Evolutionary conservation across 306 rosid species (phyloP).

Genomic region (Senna tora): DNA sequence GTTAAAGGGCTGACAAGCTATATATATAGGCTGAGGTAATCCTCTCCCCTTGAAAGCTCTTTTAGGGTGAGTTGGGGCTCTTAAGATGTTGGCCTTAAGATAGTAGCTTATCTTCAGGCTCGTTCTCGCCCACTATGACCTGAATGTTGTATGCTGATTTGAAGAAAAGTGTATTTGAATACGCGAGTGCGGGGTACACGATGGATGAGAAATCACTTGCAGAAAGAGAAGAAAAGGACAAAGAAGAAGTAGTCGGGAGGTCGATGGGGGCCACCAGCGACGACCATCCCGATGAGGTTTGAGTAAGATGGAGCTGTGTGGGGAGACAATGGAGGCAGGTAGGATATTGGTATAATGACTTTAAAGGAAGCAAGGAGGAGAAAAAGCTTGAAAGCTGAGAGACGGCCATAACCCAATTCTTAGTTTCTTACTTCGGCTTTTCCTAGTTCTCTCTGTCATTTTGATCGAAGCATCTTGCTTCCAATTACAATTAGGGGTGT

Average conservation of each 20-base stretch:
- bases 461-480: background rate
- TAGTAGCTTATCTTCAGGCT: constrained; percentile 67
- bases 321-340: background rate
- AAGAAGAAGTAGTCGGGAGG: background rate
- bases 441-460: background rate
- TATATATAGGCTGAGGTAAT: no score
- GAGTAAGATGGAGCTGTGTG: constrained; percentile 17
- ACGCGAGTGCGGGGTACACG: constrained; percentile 52
- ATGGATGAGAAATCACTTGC: constrained; percentile 40
- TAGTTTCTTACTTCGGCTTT: background rate
- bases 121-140: constrained; percentile 62
- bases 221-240: constrained; percentile 33
- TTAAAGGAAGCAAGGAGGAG: background rate
- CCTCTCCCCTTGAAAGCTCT: no score
- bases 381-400: constrained; percentile 1
- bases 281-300: background rate
- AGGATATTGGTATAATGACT: background rate
- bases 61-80: no score
- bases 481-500: background rate
- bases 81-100: no score
- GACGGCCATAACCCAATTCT: constrained; percentile 15
- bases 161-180: constrained; percentile 54
- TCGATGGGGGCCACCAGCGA: background rate
- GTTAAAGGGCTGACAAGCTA: no score
- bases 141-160: constrained; percentile 65